A percentile compares a stretch with the other conserved stretches of the same genome.
These are phyloP conservation scores for Podospora appendiculata DNA, from an alignment of 495 filamentous ascomycete species.

Conservation along the genomic window DNA sequence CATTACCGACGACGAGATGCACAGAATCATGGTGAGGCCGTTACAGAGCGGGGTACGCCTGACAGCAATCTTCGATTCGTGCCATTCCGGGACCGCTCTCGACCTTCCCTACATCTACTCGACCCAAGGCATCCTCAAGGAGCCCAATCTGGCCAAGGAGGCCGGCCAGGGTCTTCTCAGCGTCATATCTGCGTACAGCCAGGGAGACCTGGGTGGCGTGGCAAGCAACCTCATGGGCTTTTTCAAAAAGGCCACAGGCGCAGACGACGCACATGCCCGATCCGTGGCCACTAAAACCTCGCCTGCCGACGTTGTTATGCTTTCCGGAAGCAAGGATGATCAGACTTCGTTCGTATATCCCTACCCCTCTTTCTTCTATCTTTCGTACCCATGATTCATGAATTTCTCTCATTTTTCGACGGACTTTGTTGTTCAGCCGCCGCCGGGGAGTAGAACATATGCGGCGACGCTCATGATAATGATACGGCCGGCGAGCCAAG, in stretches of 20 bases:
- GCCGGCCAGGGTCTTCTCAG: slow-evolving; percentile 87
- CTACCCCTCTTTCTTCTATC: slow-evolving; percentile 19
- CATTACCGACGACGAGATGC: slow-evolving; percentile 98
- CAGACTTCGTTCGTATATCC: slow-evolving; percentile 78
- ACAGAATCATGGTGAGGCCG: slow-evolving; percentile 87
- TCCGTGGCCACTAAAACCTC: slow-evolving; percentile 86
- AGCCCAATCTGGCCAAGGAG: slow-evolving; percentile 96
- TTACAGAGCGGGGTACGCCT: slow-evolving; percentile 78
- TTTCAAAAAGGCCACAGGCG: slow-evolving; percentile 85
- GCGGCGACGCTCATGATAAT: no score
- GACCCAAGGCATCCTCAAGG: slow-evolving; percentile 90
- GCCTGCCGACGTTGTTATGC: slow-evolving; percentile 94
- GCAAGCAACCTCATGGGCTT: slow-evolving; percentile 75
- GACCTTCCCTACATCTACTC: slow-evolving; percentile 98
- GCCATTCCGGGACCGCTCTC: slow-evolving; percentile 92
- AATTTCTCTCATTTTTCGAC: not conserved
- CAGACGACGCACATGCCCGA: slow-evolving; percentile 73
- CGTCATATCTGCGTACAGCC: slow-evolving; percentile 82
- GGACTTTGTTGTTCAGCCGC: not conserved
- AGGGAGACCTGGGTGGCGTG: slow-evolving; percentile 81
- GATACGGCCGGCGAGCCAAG: no score
- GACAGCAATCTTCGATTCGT: slow-evolving; percentile 99
- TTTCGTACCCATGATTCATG: slow-evolving; percentile 10
- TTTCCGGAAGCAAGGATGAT: slow-evolving; percentile 91
- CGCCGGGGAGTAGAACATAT: not conserved